Conservation (phyloP, 2,329 filamentous ascomycete species). For the Fusarium phyllophilum region DNA sequence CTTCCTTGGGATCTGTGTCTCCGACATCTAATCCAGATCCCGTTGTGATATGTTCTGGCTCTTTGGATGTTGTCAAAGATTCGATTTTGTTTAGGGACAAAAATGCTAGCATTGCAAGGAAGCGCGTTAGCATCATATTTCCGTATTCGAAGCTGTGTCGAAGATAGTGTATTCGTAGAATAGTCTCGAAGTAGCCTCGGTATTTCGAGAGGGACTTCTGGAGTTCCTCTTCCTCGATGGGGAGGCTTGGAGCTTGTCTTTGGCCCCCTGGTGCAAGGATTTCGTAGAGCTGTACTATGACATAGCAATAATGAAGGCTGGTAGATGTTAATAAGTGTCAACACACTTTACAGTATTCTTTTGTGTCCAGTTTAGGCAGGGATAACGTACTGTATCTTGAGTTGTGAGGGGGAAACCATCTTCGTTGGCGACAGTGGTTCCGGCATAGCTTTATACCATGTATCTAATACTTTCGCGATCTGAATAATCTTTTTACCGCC, state of each 20-base stretch:
- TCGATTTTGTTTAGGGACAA: neutral
- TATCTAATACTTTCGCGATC: fast-evolving
- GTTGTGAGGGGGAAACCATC: conserved; percentile 12
- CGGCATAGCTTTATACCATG: neutral
- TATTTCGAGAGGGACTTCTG: neutral
- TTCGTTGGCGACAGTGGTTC: neutral
- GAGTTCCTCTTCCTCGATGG: neutral
- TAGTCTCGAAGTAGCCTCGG: conserved; percentile 10
- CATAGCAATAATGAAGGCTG: neutral
- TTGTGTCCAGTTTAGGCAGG: too few relatives aligned
- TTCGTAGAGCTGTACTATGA: neutral
- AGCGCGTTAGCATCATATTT: conserved; percentile 12
- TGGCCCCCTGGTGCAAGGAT: neutral
- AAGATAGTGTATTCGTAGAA: conserved; percentile 19
- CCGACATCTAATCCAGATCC: neutral
- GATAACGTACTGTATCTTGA: conserved; percentile 1
- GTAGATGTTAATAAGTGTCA: fast-evolving
- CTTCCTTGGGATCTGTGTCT: neutral
- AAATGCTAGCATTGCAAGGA: conserved; percentile 8
- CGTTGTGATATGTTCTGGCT: fast-evolving
- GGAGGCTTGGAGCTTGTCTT: neutral
- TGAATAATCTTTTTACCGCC: neutral
- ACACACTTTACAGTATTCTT: fast-evolving
- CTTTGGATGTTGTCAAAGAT: neutral
- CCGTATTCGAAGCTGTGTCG: conserved; percentile 14